Evolutionary conservation across 805 yeast species (phyloP), one percentile per base, ranked within the genome.

Genomic region (Wickerhamomyces sydowiorum): DNA sequence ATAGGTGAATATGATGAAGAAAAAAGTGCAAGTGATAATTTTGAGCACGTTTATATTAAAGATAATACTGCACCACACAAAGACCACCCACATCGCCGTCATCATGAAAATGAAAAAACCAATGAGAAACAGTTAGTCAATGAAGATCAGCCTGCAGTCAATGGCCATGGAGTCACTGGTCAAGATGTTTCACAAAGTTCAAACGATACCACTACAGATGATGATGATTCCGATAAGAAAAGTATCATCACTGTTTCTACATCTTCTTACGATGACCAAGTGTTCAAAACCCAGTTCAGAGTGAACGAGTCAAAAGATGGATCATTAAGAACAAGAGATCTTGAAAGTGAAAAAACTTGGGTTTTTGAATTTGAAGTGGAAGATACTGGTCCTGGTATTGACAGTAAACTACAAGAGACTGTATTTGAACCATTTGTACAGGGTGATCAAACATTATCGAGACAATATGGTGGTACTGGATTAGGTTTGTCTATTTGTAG

Each of bases 341-440:
- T 66, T 1, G 47, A 47, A 3, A 41, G 47, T 0, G 54, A 57
- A 9, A 66, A 59, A 35, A 60, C 57, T 4, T 67, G 68, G 71
- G 72, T 65, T 0, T 59, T 68, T 36, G 81, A 81, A 48, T 76
- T 90, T 38, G 78, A 79, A 44, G 96, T 91, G 12, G 73, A 72
- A 29, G 99, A 91, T 59, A 87, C 95, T 0, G 98, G 99, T 4
- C 90, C 97, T 0, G 99, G 99, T 45, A 90, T 91, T 40, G 95
- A 87, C 32, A 80, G 82, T 13, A 78, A 82, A 1, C 62, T 89
- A 41, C 96, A 86, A 55, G 80, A 80, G 35, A 79, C 84, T 46
- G 95, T 91, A 1, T 91, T 91, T 61, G 97, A 93, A 55, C 97
- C 98, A 1, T 91, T 91, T 67, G 89, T 90, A 17, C 99, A 91